These are phyloP conservation scores for Pichia terricola DNA, from an alignment of 1,139 yeast genomes.

Conservation along the genomic window DNA sequence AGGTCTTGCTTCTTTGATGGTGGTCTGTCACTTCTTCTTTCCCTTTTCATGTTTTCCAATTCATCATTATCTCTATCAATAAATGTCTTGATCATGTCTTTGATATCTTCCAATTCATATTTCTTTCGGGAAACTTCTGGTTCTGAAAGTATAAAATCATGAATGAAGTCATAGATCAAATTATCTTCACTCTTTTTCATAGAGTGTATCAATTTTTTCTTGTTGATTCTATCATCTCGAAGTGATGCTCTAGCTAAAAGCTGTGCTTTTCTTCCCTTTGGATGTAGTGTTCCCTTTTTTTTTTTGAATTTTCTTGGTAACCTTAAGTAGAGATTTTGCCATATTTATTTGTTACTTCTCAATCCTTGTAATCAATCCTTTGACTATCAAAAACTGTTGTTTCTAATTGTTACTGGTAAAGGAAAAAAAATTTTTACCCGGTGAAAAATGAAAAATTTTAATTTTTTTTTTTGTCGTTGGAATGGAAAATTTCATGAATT, in stretches of 20 bases:
- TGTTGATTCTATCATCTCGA: conserved; percentile 61
- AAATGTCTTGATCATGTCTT: conserved; percentile 51
- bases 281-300: conserved; percentile 63
- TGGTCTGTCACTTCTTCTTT: conserved; percentile 85
- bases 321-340: conserved; percentile 57
- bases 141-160: conserved; percentile 39
- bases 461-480: neutral
- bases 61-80: conserved; percentile 69
- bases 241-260: conserved; percentile 79
- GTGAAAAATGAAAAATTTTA: neutral
- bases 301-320: conserved; percentile 52
- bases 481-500: neutral
- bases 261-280: conserved; percentile 81
- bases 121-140: conserved; percentile 29
- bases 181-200: conserved; percentile 54
- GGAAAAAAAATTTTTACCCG: too few species aligned
- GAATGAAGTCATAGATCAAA: conserved; percentile 51
- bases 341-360: neutral
- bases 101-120: conserved; percentile 34
- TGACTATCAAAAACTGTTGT: too few species aligned
- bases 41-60: conserved; percentile 43
- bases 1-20: conserved; percentile 58
- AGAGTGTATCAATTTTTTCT: conserved; percentile 43
- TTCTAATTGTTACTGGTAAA: too few species aligned
- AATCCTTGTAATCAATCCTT: too few species aligned